These are phyloP conservation scores for Eimeria tenella DNA, from an alignment of 169 alveolate genomes.

Conservation along the genomic window DNA sequence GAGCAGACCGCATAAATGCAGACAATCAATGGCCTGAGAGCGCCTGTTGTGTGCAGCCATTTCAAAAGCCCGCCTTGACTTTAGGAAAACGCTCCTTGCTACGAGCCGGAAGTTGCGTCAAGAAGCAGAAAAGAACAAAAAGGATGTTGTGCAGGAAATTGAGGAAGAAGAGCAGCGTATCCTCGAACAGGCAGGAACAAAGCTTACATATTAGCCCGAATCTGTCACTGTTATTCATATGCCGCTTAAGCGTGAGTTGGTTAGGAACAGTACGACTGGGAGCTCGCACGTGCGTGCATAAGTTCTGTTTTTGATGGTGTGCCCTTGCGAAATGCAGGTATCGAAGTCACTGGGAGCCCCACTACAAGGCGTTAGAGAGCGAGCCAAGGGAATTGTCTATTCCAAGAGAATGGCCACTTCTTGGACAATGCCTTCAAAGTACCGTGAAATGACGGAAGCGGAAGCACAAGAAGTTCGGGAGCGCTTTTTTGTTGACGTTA, in stretches of 20 bases:
- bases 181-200: constrained; percentile 77
- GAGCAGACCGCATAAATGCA: background rate
- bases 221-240: no score
- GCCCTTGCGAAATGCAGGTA: constrained; percentile 64
- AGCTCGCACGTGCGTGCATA: no score
- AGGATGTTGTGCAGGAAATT: constrained; percentile 76
- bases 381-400: constrained; percentile 85
- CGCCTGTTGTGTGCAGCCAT: constrained; percentile 53
- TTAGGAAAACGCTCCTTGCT: constrained; percentile 82
- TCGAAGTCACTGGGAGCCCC: constrained; percentile 85
- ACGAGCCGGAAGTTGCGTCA: constrained; percentile 81
- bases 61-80: constrained; percentile 75
- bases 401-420: constrained; percentile 75
- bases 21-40: background rate
- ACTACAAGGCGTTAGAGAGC: constrained; percentile 83
- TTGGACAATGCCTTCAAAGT: constrained; percentile 76
- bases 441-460: constrained; percentile 77
- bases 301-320: background rate
- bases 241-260: no score
- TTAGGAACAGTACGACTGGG: no score
- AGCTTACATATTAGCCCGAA: no score
- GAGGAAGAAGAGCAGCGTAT: constrained; percentile 81
- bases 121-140: constrained; percentile 83
- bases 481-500: constrained; percentile 89
- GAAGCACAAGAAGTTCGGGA: constrained; percentile 82